Percentiles rank a stretch among this genome's conserved stretches.
Evolutionary conservation across 192 early-diverging fungal species (phyloP).

Genomic region (Backusella tarrabulga): DNA sequence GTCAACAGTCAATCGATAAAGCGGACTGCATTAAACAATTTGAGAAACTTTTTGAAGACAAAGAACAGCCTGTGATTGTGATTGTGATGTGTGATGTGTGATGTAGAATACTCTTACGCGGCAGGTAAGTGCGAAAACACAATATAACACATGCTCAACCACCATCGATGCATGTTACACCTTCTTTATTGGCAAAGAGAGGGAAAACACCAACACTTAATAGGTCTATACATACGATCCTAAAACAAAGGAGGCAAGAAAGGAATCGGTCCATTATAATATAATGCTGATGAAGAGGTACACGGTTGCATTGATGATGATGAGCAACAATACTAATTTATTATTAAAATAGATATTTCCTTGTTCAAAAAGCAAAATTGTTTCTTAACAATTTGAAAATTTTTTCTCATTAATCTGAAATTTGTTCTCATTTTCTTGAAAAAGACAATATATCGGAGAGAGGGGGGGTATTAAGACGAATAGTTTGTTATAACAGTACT

Average conservation of each 20-base stretch:
- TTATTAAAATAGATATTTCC: constrained; percentile 56
- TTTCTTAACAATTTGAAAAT: no score
- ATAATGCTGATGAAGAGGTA: constrained; percentile 58
- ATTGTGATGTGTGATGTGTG: no score
- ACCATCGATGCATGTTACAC: constrained; percentile 64
- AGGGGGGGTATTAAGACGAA: no score
- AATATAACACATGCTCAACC: neutral
- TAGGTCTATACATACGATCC: constrained; percentile 74
- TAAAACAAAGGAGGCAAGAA: constrained; percentile 42
- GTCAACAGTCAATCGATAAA: constrained; percentile 66
- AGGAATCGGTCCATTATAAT: constrained; percentile 58
- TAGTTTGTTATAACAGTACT: no score
- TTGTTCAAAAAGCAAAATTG: constrained; percentile 91
- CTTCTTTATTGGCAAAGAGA: constrained; percentile 77
- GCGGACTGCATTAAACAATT: constrained; percentile 54
- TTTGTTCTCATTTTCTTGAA: no score
- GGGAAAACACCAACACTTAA: neutral
- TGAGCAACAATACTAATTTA: neutral
- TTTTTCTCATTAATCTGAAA: no score
- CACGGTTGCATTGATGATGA: neutral
- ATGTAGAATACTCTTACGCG: constrained; percentile 71
- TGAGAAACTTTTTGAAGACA: constrained; percentile 40
- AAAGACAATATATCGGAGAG: no score
- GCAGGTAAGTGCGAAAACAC: constrained; percentile 33
- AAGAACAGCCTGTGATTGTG: constrained; percentile 54